Evolutionary conservation across 495 filamentous ascomycete genomes (phyloP).

Genomic region (Hyphodiscus hymeniophilus): DNA sequence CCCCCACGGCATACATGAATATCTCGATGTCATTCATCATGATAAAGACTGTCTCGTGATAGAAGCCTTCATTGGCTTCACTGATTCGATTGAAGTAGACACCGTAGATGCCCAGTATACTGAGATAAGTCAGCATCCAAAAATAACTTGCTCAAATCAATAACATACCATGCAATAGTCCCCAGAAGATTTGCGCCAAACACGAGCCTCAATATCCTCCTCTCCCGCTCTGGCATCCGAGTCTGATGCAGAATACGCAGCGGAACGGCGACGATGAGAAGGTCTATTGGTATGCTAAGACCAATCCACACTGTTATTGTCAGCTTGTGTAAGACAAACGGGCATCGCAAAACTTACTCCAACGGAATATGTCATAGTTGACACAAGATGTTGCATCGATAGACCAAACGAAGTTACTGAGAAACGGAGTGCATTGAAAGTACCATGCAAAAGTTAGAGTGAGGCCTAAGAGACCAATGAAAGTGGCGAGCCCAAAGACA

Average conservation of each 20-base stretch:
- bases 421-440: slow-evolving; percentile 9
- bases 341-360: slow-evolving; percentile 7
- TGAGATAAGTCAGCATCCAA: too few relatives aligned
- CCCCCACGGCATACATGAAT: slow-evolving; percentile 17
- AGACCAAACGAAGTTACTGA: slow-evolving; percentile 15
- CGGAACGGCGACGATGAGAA: slow-evolving; percentile 9
- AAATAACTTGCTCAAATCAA: too few relatives aligned
- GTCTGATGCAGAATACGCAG: slow-evolving; percentile 3
- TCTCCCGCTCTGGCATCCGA: slow-evolving; percentile 3
- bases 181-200: slow-evolving; percentile 15
- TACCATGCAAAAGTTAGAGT: slow-evolving; percentile 3
- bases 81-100: slow-evolving; percentile 2
- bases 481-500: slow-evolving; percentile 3
- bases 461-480: slow-evolving; percentile 7
- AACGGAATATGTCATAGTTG: slow-evolving; percentile 13
- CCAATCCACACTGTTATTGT: slow-evolving; percentile 12
- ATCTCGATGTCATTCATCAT: slow-evolving; percentile 19
- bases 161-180: slow-evolving; percentile 14
- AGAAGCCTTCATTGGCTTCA: slow-evolving; percentile 4
- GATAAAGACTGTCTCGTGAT: slow-evolving; percentile 6
- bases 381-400: slow-evolving; percentile 6
- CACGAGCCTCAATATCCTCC: slow-evolving; percentile 10
- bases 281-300: slow-evolving; percentile 12
- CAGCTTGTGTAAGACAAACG: background rate
- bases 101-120: slow-evolving; percentile 11